Evolutionary conservation across 2,329 filamentous ascomycete genomes (phyloP), one percentile per base, ranked within the genome.

Genomic region (Samsoniella hepiali): DNA sequence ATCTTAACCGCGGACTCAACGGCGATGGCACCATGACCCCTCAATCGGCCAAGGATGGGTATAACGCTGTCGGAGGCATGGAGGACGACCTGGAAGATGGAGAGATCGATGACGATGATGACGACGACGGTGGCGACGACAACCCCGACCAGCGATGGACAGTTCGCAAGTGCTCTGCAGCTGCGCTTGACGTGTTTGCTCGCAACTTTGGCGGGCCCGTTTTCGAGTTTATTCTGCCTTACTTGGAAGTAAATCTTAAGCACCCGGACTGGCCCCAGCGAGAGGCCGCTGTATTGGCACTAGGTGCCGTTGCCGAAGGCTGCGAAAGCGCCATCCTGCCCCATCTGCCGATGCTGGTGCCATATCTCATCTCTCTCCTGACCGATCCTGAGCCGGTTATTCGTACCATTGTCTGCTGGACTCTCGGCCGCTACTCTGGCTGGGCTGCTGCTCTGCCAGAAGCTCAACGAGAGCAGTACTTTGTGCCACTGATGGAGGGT

Each of bases 401-500:
- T 44, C 86, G 95, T 66, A 92, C 97, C 73, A 99, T 99, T 68
- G 98, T 94, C 31, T 99, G 95, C 77, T 99, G 95, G 95, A 96
- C 95, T 6, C 84, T 99, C 29, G 93, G 93, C 22, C 86, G 95
- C 53, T 99, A 97, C 76, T 97, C 95, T 5, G 82, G 88, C 51
- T 99, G 95, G 95, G 94, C 93, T 10, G 90, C 93, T 5, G 86
- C 88, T 66, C 83, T 97, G 29, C 78, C 84, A 31, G 86, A 89
- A 57, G 83, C 82, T 17, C 85, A 93, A 67, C 89, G 89, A 71
- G 84, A 88, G 58, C 84, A 87, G 63, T 97, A 87, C 76, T 99
- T 99, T 71, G 90, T 95, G 71, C 94, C 94, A 0, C 91, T 98
- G 84, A 97, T 99, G 93, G 94, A 97, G 67, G 95, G 94, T 6